phyloP scores from a whole-genome alignment of 306 rosid species.

The Lagenaria siceraria region DNA sequence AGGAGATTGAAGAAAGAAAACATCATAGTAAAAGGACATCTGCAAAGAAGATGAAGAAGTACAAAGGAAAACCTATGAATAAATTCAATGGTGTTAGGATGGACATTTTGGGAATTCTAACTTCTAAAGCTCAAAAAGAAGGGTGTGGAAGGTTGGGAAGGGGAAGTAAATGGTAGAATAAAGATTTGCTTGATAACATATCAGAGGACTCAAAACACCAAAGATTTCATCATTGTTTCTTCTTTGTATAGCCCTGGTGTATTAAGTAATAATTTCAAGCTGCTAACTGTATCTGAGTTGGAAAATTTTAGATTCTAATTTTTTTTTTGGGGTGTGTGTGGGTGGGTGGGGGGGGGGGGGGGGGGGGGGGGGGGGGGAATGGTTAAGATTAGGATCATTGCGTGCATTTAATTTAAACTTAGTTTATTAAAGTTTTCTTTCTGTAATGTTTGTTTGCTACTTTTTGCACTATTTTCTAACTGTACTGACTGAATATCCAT shows the following conservation, averaged over 20 bases:
- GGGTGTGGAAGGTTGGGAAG: not conserved
- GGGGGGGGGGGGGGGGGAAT: too few relatives aligned
- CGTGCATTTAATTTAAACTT: not conserved
- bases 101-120: not conserved
- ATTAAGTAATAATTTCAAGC: not conserved
- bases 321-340: too few relatives aligned
- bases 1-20: not conserved
- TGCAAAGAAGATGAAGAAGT: not conserved
- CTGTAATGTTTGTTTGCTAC: slow-evolving; percentile 2
- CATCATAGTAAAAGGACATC: too few relatives aligned
- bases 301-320: not conserved
- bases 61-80: not conserved
- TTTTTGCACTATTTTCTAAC: not conserved
- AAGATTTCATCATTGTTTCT: not conserved
- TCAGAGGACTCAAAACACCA: not conserved
- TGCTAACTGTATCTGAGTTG: not conserved
- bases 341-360: too few relatives aligned
- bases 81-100: not conserved
- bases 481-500: not conserved
- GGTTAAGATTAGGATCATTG: not conserved
- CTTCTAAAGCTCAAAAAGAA: not conserved
- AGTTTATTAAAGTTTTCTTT: not conserved
- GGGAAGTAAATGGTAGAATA: not conserved
- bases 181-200: not conserved
- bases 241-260: not conserved